Base-by-base conservation (phyloP, 2,329 filamentous ascomycete genomes). In the Botrytis hyacinthi region DNA sequence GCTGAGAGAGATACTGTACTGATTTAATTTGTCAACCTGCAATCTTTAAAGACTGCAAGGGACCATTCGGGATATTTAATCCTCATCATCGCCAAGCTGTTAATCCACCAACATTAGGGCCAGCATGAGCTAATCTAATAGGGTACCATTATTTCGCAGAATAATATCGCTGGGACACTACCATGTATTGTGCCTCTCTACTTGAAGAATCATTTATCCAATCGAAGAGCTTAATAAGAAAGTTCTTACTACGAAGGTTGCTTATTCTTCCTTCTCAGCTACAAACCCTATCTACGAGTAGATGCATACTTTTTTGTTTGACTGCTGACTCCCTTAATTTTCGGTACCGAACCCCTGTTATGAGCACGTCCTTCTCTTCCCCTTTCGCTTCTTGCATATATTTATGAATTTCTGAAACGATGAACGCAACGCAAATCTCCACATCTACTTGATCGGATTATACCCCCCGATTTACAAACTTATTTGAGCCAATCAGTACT, bases 81-180 rank as follows among this genome's bases (percentile, higher is more conserved):
- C 60, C 59, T 61, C 32, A 26, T 60, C 59, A 57, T 57, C 51
- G 51, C 51, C 57, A 60, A 60, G 57, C 57, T 26, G 35, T 9
- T 22, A 16, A 48, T 29, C 42, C 62, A 35, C 62, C 42, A 65
- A 65, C 62, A 48, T 48, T 65, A 65, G 62, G 62, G 62, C 62
- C 42, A 65, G 29, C 8, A 48, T 65, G 22, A 42, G 40, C 61
- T 32, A 65, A 32, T 65, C n/a, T 32, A 22, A 65, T 65, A 40
- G 32, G 59, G 35, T 61, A 61, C 59, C 59, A 61, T 40, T 61
- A 35, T 61, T 37, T 22, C 59, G 16, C 18, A 35, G 59, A 37
- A 14, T 48, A 48, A 65, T 48, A 65, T 65, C 42, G 20, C 42
- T 35, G 42, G 62, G 29, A 48, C 61, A 65, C 35, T 32, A 32